Percentiles rank a stretch among this genome's conserved stretches.
These are phyloP conservation scores for Schrenkiella parvula DNA, from an alignment of 345 rosid genomes.

Conservation along the genomic window DNA sequence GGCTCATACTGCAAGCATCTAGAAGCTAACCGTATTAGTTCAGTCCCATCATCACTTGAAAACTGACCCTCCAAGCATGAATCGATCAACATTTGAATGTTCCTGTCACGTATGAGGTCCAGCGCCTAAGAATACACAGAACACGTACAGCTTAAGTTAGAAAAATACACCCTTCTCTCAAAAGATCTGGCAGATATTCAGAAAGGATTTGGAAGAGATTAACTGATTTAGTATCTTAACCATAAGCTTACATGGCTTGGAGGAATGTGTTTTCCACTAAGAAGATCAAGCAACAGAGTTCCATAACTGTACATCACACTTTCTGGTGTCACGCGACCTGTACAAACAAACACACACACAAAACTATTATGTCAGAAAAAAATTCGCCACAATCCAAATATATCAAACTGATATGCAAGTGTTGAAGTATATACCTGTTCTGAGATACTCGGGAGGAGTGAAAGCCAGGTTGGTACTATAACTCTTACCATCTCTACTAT, in stretches of 20 bases:
- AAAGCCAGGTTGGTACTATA: conserved; percentile 92
- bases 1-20: conserved; percentile 93
- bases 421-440: conserved; percentile 53
- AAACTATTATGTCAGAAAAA: neutral
- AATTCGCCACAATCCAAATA: neutral
- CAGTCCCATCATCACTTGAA: conserved; percentile 78
- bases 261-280: conserved; percentile 95
- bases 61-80: conserved; percentile 95
- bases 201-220: neutral
- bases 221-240: neutral
- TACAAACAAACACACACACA: conserved; percentile 12
- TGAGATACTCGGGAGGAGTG: conserved; percentile 95
- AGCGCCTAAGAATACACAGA: conserved; percentile 57
- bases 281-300: conserved; percentile 91
- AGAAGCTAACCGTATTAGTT: conserved; percentile 85
- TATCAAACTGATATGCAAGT: neutral
- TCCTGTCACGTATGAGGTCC: conserved; percentile 87
- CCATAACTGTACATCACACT: conserved; percentile 98
- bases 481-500: conserved; percentile 94
- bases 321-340: conserved; percentile 90
- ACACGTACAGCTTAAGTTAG: neutral
- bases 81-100: conserved; percentile 81
- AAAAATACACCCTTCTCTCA: neutral
- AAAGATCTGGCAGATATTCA: neutral
- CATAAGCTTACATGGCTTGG: conserved; percentile 77